Evolutionary conservation across 1,284 basidiomycete species (phyloP).

Genomic region (Marasmius tenuissimus): DNA sequence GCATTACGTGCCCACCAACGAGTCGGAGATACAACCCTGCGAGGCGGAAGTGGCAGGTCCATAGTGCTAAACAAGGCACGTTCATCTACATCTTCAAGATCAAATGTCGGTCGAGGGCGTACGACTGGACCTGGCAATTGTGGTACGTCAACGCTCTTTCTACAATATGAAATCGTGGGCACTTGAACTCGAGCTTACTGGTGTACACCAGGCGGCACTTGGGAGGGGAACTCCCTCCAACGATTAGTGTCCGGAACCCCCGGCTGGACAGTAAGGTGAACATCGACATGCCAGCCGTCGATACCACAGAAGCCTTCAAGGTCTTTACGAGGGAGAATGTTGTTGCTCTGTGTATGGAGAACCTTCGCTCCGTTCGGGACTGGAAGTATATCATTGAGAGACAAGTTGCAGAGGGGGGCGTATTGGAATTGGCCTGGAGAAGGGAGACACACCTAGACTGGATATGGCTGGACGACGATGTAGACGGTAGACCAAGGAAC

Average conservation of each 20-base stretch:
- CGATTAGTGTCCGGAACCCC: slow-evolving; percentile 46
- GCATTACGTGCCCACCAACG: slow-evolving; percentile 65
- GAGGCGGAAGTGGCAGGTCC: slow-evolving; percentile 44
- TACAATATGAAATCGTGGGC: neutral
- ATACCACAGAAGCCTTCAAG: slow-evolving; percentile 31
- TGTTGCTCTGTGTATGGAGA: slow-evolving; percentile 53
- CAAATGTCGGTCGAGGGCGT: slow-evolving; percentile 68
- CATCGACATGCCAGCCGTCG: slow-evolving; percentile 60
- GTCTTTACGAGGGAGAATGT: slow-evolving; percentile 63
- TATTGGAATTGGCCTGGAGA: slow-evolving; percentile 79
- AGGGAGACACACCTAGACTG: slow-evolving; percentile 73
- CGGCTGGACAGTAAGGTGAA: slow-evolving; percentile 57
- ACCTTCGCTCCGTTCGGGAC: slow-evolving; percentile 53
- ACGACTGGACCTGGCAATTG: slow-evolving; percentile 84
- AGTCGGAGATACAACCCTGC: slow-evolving; percentile 26
- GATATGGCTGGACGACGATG: slow-evolving; percentile 72
- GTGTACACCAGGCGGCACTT: slow-evolving; percentile 57
- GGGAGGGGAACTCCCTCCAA: slow-evolving; percentile 46
- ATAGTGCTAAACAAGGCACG: slow-evolving; percentile 57
- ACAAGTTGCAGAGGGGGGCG: slow-evolving; percentile 52
- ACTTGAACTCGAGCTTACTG: slow-evolving; percentile 5
- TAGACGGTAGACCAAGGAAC: slow-evolving; percentile 57
- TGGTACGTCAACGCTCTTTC: slow-evolving; percentile 45
- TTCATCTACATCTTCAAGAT: slow-evolving; percentile 80
- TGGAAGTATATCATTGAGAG: slow-evolving; percentile 64